Evolutionary conservation across 1,284 basidiomycete genomes (phyloP), one percentile per base, ranked within the genome.

Genomic region (Anthracocystis walkeri): DNA sequence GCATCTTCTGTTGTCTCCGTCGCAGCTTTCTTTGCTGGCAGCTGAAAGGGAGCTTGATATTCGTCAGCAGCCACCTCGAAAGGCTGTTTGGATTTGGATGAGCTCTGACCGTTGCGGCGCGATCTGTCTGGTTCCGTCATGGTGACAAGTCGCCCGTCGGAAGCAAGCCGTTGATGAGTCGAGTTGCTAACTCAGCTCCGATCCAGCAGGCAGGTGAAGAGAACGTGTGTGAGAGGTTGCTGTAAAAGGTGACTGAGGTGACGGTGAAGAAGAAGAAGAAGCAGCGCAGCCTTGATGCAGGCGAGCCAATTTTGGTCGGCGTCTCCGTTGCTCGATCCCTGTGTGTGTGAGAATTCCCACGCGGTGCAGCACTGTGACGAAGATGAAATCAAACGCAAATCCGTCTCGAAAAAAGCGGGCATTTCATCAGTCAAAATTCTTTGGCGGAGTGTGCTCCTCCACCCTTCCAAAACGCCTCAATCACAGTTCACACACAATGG

Each of bases 31-130:
- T 65, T 69, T 48, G 50, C 44, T n/a, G 71, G 71, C 4, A 79
- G 59, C 58, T 72, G 70, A 33, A 81, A 84, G 25, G 82, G 82
- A 10, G 81, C 80, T 58, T 84, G 82, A 49, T 83, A 82, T 54
- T 82, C 73, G 58, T 80, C 80, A 14, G 72, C 78, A 4, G 81
- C 82, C 6, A 78, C 58, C 53, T 78, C 68, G 57, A 77, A 77
- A 23, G 51, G 69, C 53, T 73, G 75, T 40, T 63, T 66, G 8
- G 65, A 65, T 14, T 54, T 60, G 55, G 62, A 58, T 10, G 61
- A 67, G 41, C 57, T 20, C 46, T 62, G 59, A 7, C 52, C 55
- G 31, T n/a, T 48, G 20, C 63, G 69, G 21, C 59, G 63, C 18
- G 63, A 56, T 27, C 63, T 59, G 48, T 66, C 55, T 50, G 42